Conservation (phyloP, 106 monocot genomes). For the Allium sativum region DNA sequence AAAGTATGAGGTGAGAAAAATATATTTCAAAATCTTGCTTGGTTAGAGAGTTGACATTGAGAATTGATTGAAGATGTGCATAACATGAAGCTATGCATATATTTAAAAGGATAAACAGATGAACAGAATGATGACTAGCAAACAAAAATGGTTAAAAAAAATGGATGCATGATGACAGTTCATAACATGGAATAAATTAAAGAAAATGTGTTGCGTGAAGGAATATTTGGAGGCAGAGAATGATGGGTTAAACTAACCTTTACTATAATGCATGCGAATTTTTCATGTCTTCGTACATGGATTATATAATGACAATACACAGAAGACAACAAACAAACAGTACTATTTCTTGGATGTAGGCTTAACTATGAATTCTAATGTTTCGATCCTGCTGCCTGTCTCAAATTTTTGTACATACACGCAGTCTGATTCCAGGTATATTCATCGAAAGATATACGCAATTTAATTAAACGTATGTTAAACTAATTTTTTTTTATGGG, state of each 20-base stretch:
- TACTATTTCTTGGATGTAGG: neutral
- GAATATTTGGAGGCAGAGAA: constrained; percentile 5
- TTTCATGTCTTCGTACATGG: neutral
- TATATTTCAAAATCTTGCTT: too few relatives aligned
- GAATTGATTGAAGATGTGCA: constrained; percentile 4
- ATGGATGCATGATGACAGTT: constrained; percentile 9
- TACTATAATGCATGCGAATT: constrained; percentile 5
- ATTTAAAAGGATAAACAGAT: too few relatives aligned
- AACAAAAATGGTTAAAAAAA: neutral
- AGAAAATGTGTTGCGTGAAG: neutral
- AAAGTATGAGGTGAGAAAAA: too few relatives aligned
- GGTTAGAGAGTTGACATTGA: constrained; percentile 5
- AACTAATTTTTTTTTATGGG: too few relatives aligned
- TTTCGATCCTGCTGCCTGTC: neutral
- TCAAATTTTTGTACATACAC: neutral
- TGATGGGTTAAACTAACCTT: constrained; percentile 1
- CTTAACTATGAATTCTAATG: neutral
- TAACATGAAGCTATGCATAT: constrained; percentile 2
- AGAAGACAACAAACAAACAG: neutral
- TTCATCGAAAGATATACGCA: neutral
- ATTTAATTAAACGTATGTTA: too few relatives aligned
- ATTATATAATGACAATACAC: constrained; percentile 5
- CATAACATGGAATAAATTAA: neutral
- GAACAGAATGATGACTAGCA: too few relatives aligned
- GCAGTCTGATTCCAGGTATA: neutral